phyloP scores from a whole-genome alignment of 371 early-diverging fungal species.

The Lichtheimia ramosa region DNA sequence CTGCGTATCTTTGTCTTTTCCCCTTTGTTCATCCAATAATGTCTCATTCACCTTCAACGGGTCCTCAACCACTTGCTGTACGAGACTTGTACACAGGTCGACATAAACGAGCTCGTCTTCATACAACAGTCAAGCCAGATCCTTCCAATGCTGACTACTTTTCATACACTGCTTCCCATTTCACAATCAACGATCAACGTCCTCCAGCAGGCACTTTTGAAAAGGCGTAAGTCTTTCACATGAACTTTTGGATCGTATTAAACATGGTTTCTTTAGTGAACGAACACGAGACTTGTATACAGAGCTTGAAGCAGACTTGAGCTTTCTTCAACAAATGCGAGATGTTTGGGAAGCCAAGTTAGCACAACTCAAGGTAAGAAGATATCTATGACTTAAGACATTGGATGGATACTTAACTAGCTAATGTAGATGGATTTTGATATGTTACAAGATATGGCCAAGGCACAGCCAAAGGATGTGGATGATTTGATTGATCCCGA shows the following conservation, averaged over 20 bases:
- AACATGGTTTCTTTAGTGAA: not conserved
- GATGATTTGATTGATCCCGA: not conserved
- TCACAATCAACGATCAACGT: not conserved
- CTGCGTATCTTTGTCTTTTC: not conserved
- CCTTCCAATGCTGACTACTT: not conserved
- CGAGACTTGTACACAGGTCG: not conserved
- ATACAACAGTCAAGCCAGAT: not conserved
- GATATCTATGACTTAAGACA: not conserved
- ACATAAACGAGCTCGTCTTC: not conserved
- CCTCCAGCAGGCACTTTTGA: not conserved
- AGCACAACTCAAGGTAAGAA: not conserved
- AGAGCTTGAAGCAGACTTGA: constrained; percentile 2
- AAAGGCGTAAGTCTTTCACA: constrained; percentile 1
- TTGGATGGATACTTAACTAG: not conserved
- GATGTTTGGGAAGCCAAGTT: constrained; percentile 3
- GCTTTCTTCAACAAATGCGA: constrained; percentile 6
- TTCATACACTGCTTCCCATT: not conserved
- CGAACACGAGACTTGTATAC: not conserved
- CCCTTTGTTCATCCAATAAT: not conserved
- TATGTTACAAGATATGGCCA: constrained; percentile 1
- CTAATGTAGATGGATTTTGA: not conserved
- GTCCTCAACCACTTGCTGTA: not conserved
- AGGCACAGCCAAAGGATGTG: not conserved
- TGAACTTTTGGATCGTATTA: not conserved
- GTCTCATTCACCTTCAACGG: not conserved